Percentiles rank a stretch among this genome's conserved stretches.
Evolutionary conservation across 495 filamentous ascomycete species (phyloP).

Genomic region (Diplogelasinospora grovesii): DNA sequence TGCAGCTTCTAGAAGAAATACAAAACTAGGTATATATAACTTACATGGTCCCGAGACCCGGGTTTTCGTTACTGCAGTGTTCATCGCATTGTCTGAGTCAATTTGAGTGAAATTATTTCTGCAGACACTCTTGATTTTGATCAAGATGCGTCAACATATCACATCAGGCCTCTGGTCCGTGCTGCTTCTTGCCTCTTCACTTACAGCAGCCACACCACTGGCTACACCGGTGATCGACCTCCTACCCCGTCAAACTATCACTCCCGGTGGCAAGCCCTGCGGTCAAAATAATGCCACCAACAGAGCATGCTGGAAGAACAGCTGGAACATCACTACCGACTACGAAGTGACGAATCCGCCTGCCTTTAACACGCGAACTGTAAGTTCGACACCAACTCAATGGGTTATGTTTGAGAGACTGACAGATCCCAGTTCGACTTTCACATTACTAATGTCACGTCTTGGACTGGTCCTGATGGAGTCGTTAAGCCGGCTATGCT

Average conservation of each 20-base stretch:
- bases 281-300: constrained; percentile 28
- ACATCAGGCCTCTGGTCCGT: background rate
- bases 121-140: background rate
- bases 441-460: constrained; percentile 28
- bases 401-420: background rate
- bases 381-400: constrained; percentile 22
- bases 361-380: constrained; percentile 18
- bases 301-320: constrained; percentile 27
- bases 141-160: background rate
- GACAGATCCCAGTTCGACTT: constrained; percentile 23
- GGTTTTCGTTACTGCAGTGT: too few species aligned
- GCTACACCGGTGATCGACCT: constrained; percentile 7
- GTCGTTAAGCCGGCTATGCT: constrained; percentile 35
- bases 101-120: too few species aligned
- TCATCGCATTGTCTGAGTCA: too few species aligned
- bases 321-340: constrained; percentile 29
- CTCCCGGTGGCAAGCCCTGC: constrained; percentile 20
- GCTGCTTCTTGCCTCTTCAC: background rate
- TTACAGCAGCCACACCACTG: constrained; percentile 1
- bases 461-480: constrained; percentile 40
- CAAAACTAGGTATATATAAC: too few species aligned
- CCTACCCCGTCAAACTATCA: constrained; percentile 19
- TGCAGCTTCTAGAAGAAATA: too few species aligned
- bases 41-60: too few species aligned
- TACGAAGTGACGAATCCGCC: constrained; percentile 23